A percentile compares a stretch with the other conserved stretches of the same genome.
phyloP scores from a whole-genome alignment of 1,284 basidiomycete species.

The Cutaneotrichosporon mucoides region DNA sequence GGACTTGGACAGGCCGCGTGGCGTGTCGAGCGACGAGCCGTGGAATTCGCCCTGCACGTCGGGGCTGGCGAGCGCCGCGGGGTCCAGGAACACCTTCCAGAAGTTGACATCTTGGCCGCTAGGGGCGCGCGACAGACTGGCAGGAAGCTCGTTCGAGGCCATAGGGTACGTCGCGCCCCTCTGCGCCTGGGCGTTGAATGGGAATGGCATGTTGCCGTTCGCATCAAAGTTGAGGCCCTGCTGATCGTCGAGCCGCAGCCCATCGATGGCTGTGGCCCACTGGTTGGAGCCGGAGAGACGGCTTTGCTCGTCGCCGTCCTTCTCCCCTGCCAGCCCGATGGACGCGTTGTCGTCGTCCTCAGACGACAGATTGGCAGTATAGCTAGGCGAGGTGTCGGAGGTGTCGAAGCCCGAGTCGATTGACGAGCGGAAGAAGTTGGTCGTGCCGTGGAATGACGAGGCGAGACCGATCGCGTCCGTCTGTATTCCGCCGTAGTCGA shows the following conservation, averaged over 20 bases:
- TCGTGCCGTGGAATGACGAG: not conserved
- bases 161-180: constrained; percentile 21
- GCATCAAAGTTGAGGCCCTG: not conserved
- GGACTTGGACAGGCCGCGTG: constrained; percentile 27
- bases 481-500: constrained; percentile 1
- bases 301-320: constrained; percentile 12
- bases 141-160: not conserved
- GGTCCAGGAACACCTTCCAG: constrained; percentile 43
- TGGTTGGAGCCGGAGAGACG: constrained; percentile 29
- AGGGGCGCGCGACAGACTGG: constrained; percentile 16
- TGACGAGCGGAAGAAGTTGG: not conserved
- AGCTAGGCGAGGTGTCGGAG: constrained; percentile 4
- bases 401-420: not conserved
- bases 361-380: not conserved
- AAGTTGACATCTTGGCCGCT: constrained; percentile 35
- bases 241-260: constrained; percentile 24
- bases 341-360: constrained; percentile 6
- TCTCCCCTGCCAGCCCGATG: not conserved
- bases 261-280: constrained; percentile 41
- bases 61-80: constrained; percentile 25
- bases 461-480: constrained; percentile 1
- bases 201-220: constrained; percentile 1
- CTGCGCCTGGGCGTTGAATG: not conserved
- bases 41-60: constrained; percentile 31
- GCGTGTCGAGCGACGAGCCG: not conserved